Conservation (phyloP, 1,284 basidiomycete species). For the Trichosporon sp. region DNA sequence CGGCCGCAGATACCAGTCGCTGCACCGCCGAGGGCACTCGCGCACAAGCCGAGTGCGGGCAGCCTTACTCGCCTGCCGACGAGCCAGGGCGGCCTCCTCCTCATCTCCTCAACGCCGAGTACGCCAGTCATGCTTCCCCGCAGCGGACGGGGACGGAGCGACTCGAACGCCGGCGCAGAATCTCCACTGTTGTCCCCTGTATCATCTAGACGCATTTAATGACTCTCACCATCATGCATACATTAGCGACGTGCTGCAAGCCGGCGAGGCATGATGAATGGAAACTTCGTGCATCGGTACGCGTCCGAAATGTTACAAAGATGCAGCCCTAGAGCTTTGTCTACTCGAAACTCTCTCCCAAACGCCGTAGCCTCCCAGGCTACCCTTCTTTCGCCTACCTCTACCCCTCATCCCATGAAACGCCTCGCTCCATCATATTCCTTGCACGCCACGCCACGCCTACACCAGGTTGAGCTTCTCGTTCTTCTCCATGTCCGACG, state of each 20-base stretch:
- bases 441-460: background rate
- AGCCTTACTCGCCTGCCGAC: conserved; percentile 35
- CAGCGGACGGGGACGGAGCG: background rate
- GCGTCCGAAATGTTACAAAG: conserved; percentile 16
- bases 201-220: conserved; percentile 20
- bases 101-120: conserved; percentile 47
- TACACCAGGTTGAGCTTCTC: conserved; percentile 2
- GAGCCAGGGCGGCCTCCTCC: conserved; percentile 47
- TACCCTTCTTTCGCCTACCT: background rate
- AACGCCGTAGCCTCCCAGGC: background rate
- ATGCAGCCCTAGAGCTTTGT: background rate
- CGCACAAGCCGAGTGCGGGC: conserved; percentile 21
- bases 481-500: conserved; percentile 18
- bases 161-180: background rate
- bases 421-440: background rate
- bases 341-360: background rate
- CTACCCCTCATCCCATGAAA: background rate
- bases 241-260: background rate
- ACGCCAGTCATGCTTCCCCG: conserved; percentile 3
- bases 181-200: conserved; percentile 19
- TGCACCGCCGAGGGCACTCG: background rate
- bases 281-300: conserved; percentile 11
- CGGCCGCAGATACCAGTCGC: background rate
- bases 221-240: background rate
- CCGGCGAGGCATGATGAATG: background rate